Evolutionary conservation across 306 rosid species (phyloP).

Genomic region (Datisca glomerata): DNA sequence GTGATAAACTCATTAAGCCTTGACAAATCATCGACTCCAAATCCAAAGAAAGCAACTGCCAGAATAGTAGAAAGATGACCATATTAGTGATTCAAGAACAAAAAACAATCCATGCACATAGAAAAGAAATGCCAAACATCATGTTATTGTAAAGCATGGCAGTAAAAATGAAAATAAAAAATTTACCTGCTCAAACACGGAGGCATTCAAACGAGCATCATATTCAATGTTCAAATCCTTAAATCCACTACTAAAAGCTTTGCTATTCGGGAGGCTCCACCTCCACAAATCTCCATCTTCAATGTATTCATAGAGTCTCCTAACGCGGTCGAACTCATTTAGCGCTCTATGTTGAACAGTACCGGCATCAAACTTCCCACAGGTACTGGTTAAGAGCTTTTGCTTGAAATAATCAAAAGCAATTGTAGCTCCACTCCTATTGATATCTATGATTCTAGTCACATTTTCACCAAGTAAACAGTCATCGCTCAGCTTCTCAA

Average conservation of each 20-base stretch:
- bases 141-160: too few relatives aligned
- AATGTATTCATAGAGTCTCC: slow-evolving; percentile 43
- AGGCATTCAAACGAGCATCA: slow-evolving; percentile 39
- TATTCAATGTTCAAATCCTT: slow-evolving; percentile 55
- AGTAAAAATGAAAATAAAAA: background rate
- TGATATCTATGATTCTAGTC: slow-evolving; percentile 43
- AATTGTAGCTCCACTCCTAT: slow-evolving; percentile 83
- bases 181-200: slow-evolving; percentile 53
- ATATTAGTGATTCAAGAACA: too few relatives aligned
- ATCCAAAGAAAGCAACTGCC: slow-evolving; percentile 60
- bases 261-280: slow-evolving; percentile 70
- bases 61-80: too few relatives aligned
- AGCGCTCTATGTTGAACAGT: slow-evolving; percentile 16
- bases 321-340: slow-evolving; percentile 34
- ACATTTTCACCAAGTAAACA: slow-evolving; percentile 27
- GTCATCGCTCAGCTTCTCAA: slow-evolving; percentile 27
- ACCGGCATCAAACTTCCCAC: slow-evolving; percentile 5
- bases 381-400: slow-evolving; percentile 19
- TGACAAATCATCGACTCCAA: slow-evolving; percentile 41
- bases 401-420: slow-evolving; percentile 79
- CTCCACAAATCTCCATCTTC: slow-evolving; percentile 95
- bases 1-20: slow-evolving; percentile 53
- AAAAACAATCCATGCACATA: too few relatives aligned
- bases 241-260: slow-evolving; percentile 70
- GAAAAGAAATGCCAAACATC: too few relatives aligned